phyloP scores from a whole-genome alignment of 225 moss, liverwort and hornwort species.

The Antitrichia curtipendula region DNA sequence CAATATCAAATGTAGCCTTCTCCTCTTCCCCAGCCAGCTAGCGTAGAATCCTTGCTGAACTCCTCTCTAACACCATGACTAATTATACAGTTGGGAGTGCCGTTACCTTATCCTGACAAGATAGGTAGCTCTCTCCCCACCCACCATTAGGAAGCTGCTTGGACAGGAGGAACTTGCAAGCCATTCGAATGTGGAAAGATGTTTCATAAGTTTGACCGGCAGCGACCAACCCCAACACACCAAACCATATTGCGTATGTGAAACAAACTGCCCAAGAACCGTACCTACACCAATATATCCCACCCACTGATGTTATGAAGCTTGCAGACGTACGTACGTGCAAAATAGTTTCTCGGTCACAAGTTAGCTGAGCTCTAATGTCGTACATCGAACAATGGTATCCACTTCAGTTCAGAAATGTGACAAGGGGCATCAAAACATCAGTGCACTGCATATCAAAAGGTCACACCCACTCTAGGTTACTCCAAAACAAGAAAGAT shows the following conservation, averaged over 20 bases:
- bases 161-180: constrained; percentile 70
- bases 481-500: not conserved
- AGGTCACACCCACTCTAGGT: not conserved
- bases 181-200: constrained; percentile 57
- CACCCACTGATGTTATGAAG: not conserved
- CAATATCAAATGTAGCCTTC: not conserved
- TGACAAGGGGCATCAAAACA: not conserved
- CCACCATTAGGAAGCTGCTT: constrained; percentile 79
- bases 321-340: not conserved
- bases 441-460: not conserved
- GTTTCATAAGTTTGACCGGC: constrained; percentile 79
- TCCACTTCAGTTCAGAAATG: not conserved
- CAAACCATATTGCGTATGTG: constrained; percentile 85
- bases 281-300: constrained; percentile 39
- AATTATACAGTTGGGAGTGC: not conserved
- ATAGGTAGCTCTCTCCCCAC: constrained; percentile 95
- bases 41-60: not conserved
- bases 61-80: not conserved
- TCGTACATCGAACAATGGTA: not conserved
- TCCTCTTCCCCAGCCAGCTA: not conserved
- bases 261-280: constrained; percentile 95
- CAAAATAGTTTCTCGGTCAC: not conserved
- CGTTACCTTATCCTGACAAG: constrained; percentile 75
- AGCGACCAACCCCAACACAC: constrained; percentile 57
- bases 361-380: not conserved